Evolutionary conservation across 1,284 basidiomycete species (phyloP).

Genomic region (Microbotryum saponariae): DNA sequence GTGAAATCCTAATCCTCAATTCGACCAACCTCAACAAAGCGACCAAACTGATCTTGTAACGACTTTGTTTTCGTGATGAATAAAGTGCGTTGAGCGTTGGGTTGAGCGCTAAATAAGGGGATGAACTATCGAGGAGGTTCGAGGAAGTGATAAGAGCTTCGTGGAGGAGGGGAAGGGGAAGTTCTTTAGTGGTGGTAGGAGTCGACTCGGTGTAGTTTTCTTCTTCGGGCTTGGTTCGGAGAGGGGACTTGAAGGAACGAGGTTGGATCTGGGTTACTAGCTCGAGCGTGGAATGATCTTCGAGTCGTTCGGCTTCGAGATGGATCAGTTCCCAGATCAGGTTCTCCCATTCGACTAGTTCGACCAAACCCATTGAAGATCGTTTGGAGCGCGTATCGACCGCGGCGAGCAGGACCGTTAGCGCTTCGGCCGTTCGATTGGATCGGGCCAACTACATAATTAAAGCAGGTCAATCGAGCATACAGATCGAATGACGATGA

Average conservation of each 20-base stretch:
- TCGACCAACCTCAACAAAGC: background rate
- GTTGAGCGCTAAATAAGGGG: no score
- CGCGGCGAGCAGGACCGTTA: background rate
- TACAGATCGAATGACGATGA: no score
- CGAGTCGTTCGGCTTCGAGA: background rate
- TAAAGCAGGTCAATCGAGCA: background rate
- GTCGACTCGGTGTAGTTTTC: background rate
- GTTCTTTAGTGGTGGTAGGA: background rate
- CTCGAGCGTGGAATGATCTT: background rate
- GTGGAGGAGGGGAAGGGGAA: background rate
- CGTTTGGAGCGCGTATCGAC: conserved; percentile 7
- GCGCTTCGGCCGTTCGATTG: background rate
- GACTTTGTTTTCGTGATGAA: no score
- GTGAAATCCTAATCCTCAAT: background rate
- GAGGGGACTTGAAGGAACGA: background rate
- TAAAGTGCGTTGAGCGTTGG: no score
- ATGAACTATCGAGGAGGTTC: no score
- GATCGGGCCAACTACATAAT: background rate
- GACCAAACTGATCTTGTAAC: background rate
- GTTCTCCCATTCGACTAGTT: conserved; percentile 2
- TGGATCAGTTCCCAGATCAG: background rate
- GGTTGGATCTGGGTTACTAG: background rate
- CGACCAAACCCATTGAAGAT: background rate
- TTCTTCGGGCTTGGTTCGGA: background rate
- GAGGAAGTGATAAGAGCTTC: background rate